phyloP scores from a whole-genome alignment of 371 early-diverging fungal species.

The Mucor ambiguus region DNA sequence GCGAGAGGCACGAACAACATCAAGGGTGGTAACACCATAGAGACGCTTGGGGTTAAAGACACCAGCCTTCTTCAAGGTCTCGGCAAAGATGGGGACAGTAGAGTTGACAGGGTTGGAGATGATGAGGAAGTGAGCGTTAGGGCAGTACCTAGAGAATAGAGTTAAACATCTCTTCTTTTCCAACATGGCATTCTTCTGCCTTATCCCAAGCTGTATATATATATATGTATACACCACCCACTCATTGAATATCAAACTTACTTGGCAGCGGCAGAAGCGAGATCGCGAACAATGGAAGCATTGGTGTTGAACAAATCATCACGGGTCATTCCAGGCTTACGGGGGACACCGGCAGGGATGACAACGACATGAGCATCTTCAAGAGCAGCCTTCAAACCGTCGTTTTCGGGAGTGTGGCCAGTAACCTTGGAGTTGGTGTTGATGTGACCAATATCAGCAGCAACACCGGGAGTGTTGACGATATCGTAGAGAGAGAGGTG shows the following conservation, averaged over 20 bases:
- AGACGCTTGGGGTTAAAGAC: conserved; percentile 94
- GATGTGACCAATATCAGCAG: conserved; percentile 97
- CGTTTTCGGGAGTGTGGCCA: conserved; percentile 87
- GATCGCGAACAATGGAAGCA: conserved; percentile 92
- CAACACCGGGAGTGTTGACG: conserved; percentile 96
- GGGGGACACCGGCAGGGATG: conserved; percentile 99
- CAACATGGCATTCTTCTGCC: neutral
- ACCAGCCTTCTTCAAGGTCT: conserved; percentile 93
- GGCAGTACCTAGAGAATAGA: conserved; percentile 72
- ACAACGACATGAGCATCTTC: conserved; percentile 90
- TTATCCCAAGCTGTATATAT: neutral
- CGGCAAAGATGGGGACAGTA: conserved; percentile 98
- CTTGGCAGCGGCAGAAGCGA: conserved; percentile 70
- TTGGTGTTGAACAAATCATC: conserved; percentile 99
- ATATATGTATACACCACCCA: neutral
- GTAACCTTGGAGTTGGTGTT: conserved; percentile 87
- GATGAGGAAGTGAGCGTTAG: conserved; percentile 94
- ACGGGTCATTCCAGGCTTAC: conserved; percentile 99
- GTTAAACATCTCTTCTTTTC: neutral
- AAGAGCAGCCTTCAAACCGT: conserved; percentile 86
- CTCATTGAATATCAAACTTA: conserved; percentile 29
- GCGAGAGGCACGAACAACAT: conserved; percentile 97
- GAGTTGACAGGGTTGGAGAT: conserved; percentile 99
- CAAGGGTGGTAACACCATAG: conserved; percentile 98
- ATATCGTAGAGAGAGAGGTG: conserved; percentile 95